These are phyloP conservation scores for Saccharomyces hybrid DNA, from an alignment of 1,139 yeast genomes.

Conservation along the genomic window DNA sequence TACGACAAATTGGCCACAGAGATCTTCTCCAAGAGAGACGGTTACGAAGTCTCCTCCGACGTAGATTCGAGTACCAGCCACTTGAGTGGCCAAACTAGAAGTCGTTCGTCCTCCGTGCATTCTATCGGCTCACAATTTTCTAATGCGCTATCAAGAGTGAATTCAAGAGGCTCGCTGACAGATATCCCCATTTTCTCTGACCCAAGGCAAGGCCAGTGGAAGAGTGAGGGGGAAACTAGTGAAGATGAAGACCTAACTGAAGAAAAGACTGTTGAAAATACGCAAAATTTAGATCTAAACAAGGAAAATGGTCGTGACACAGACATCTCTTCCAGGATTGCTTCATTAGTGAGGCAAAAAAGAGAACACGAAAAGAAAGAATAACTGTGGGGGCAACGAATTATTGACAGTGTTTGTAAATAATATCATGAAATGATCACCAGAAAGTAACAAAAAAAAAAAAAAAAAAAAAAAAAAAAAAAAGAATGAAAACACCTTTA, in stretches of 20 bases:
- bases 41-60: slow-evolving; percentile 11
- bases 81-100: slow-evolving; percentile 12
- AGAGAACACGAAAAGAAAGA: slow-evolving; percentile 19
- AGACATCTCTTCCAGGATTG: slow-evolving; percentile 13
- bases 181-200: slow-evolving; percentile 35
- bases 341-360: slow-evolving; percentile 20
- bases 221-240: slow-evolving; percentile 6
- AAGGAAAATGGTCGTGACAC: slow-evolving; percentile 7
- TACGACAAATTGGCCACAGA: slow-evolving; percentile 31
- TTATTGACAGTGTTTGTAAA: not conserved
- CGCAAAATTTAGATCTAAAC: not conserved
- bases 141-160: slow-evolving; percentile 34
- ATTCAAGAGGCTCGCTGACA: slow-evolving; percentile 34
- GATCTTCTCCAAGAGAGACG: slow-evolving; percentile 8
- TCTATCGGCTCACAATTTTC: slow-evolving; percentile 27
- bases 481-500: not conserved
- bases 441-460: not conserved
- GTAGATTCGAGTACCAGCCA: slow-evolving; percentile 2
- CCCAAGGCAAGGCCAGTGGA: slow-evolving; percentile 14
- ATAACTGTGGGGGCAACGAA: not conserved
- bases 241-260: slow-evolving; percentile 7
- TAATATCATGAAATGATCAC: not conserved
- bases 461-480: not conserved
- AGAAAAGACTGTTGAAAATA: not conserved
- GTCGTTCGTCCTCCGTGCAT: slow-evolving; percentile 28